Base-by-base conservation (phyloP, 164 flowering plant species). In the Nelumbo lutea region DNA sequence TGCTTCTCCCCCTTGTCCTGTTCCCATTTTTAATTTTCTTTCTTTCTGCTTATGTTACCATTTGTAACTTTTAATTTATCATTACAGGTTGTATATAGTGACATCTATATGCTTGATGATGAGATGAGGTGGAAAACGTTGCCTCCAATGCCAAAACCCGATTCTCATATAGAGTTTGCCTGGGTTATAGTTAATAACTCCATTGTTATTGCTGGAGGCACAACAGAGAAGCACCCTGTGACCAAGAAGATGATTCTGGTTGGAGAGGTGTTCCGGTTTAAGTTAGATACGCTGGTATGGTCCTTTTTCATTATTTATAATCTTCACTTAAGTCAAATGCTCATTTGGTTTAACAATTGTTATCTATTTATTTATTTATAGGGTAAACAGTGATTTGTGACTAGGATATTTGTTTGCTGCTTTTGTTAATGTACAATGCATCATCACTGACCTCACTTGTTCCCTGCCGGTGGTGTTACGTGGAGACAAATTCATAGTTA, bases 91-190 rank as follows among this genome's bases (percentile, higher is more conserved):
- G 90, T 89, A 13, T 88, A 80, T 66, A 78, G 70, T 51, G 92
- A 94, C 83, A 96, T 90, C 61, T 94, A 87, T 75, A 85, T 94
- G 97, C 80, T 91, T 65, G 97, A 94, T 71, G 84, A 80, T 64
- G 88, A 84, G 56, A 93, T 82, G 94, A 86, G 83, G 79, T 94
- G 96, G 98, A 87, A 87, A 68, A 72, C 64, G 4, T 69, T 89
- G 51, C 87, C 93, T 67, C 81, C 96, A 2, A 85, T 90, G 98
- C 98, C 98, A 75, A 94, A 94, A 79, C 92, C 93, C 0, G 79
- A 91, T 72, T 94, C 98, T 53, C 98, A 94, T 64, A 94, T 91
- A 70, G 98, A 91, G 78, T 90, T 83, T 75, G 81, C 96, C 10
- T 94, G 98, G 98, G 79, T 76, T 27, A 70, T 91, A 42, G 85